Evolutionary conservation across 805 yeast species (phyloP), one percentile per base, ranked within the genome.

Genomic region (Candida xiaguanensis): DNA sequence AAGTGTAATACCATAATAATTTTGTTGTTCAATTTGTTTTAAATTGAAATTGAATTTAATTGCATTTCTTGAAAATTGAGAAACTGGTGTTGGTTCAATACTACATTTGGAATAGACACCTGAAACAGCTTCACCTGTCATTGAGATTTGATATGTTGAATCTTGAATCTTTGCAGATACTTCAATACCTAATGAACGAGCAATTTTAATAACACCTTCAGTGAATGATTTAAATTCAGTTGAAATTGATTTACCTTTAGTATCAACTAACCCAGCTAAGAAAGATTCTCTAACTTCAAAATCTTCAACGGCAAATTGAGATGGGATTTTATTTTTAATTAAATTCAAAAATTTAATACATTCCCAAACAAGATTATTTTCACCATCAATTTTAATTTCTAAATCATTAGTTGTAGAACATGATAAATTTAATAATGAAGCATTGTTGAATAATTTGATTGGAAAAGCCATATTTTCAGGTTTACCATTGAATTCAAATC

Each of bases 1-100:
- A 38, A 69, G 56, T 18, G 77, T 67, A 32, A 72, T 46, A 53
- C 76, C 77, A 40, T 54, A 71, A 50, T 66, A 72, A 5, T 65
- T 58, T 41, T 52, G 72, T 34, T 51, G 54, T 28, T 44, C 50
- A 12, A 40, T 26, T 40, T 58, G 49, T 14, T 46, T 42, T 30
- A 67, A 39, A 25, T 47, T 46, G 54, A 70, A 70, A 42, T 49
- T 40, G 48, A 65, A 46, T 27, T 49, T 38, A 31, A 45, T 50
- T 12, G 58, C 52, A 22, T 40, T 39, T 40, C 67, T 50, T 6
- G 33, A 42, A 31, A 52, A 35, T 3, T 31, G 33, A 18, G 27
- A 39, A 11, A 47, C 43, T 38, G 38, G 45, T 38, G 43, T 42
- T 18, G 28, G 35, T 8, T 14, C 30, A 23, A 48, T 34, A 36